Percentiles rank a stretch among this genome's conserved stretches.
Conservation (phyloP, 208 protist genomes). For the Acanthamoeba triangularis region DNA sequence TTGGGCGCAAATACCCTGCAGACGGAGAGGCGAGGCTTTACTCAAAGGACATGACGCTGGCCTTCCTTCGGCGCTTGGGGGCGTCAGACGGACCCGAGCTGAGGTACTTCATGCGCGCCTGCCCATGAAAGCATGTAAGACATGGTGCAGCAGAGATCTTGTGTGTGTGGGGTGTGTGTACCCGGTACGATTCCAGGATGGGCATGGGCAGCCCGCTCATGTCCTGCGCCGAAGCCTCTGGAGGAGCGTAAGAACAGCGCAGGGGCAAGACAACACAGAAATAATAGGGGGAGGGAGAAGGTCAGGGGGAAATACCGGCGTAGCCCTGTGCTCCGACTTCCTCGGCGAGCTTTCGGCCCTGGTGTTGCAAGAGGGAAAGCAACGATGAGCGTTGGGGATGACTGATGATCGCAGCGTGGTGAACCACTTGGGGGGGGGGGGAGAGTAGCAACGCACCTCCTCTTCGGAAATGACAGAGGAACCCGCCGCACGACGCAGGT, state of each 20-base stretch:
- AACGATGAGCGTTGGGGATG: neutral
- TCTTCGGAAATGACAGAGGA: neutral
- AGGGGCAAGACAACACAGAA: neutral
- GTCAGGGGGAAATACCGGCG: neutral
- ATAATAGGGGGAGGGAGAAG: neutral
- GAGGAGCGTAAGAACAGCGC: neutral
- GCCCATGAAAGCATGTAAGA: neutral
- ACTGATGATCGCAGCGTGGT: too few species aligned
- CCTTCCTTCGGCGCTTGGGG: neutral
- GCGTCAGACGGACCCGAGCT: neutral
- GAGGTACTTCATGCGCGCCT: neutral
- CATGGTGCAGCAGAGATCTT: neutral
- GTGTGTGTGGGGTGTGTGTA: neutral
- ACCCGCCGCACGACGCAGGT: neutral
- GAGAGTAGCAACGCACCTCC: neutral
- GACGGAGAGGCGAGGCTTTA: too few species aligned
- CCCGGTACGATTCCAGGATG: neutral
- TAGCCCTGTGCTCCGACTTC: constrained; percentile 27
- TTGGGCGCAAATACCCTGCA: too few species aligned
- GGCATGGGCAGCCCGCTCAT: neutral
- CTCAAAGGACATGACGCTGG: constrained; percentile 65
- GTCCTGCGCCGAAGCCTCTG: neutral
- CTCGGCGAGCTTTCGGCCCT: neutral
- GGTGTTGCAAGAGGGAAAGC: neutral
- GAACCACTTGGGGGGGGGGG: too few species aligned